Base-by-base conservation (phyloP, 2,329 filamentous ascomycete species). In the Apiospora malaysiana region DNA sequence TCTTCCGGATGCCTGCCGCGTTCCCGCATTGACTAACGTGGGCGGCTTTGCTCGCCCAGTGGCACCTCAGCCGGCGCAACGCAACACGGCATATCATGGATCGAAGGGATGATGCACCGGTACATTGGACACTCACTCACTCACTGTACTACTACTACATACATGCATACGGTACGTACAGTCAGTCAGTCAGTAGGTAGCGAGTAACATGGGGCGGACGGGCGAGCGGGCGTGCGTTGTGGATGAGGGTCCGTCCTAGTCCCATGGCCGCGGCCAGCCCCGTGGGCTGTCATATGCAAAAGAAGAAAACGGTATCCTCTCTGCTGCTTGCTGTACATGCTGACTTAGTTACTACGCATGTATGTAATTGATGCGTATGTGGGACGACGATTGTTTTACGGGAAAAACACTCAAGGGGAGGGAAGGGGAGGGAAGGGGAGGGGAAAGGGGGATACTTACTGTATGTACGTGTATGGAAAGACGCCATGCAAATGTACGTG, bases 21-120 rank as follows among this genome's bases (percentile, higher is more conserved):
- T 63, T 63, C 56, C 32, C 56, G 32, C 56, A 63, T 40, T 37
- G n/a, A 63, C 9, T 37, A 63, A 32, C 40, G 51, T n/a, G n/a
- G 4, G 18, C n/a, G 18, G 51, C 18, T 37, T 37, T 63, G 56
- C 32, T 1, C 21, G 27, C 6, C 16, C 27, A 21, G 18, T 45
- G 10, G 12, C 12, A 4, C 10, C 42, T 14, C 8, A 14, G 42
- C 42, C 12, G 42, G 42, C 42, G 42, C 42, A 45, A 45, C 42
- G 42, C 42, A 45, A 45, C 42, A 45, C 42, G 42, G 42, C 4
- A 4, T 14, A 4, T 14, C 12, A 45, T 45, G 42, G 12, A 14
- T 16, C 16, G 32, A 6, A 32, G 6, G 32, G 32, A 32, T 6
- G 32, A 32, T 32, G 32, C 32, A 32, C 32, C 32, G 32, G 32